Evolutionary conservation across 257 asterid species (phyloP), one percentile per base, ranked within the genome.

Genomic region (Solanum peruvianum): DNA sequence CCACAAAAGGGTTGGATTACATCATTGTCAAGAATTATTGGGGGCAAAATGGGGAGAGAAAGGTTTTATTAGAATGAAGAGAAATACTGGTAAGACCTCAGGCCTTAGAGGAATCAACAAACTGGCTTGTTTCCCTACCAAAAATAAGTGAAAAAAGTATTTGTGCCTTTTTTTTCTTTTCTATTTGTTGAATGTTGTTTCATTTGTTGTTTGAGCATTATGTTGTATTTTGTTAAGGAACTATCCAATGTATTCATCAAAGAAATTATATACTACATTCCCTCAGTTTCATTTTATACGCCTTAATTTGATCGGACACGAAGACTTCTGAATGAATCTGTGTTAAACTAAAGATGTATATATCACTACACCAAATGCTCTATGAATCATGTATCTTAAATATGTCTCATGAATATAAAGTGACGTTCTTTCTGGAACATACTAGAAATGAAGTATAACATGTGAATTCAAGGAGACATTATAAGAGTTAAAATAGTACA

Each of bases 31-130:
- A 92, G 92, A 94, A 94, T 35, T 94, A 96, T 8, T 94, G 98
- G 98, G 96, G 8, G 84, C 91, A 3, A 91, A 88, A 82, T 94
- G 96, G 95, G 96, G 96, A 29, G 97, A 94, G 77, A 91, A 92
- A 35, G 95, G 95, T n/a, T 93, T 83, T 82, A 92, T 94, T 23
- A 93, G 94, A 91, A 93, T 94, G 93, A 93, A 91, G 91, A 90
- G 95, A 82, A 91, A 88, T 86, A 91, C 87, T 3, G 94, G 93
- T 5, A 92, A 91, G 85, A 88, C 93, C 33, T 89, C 87, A 41
- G 96, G 97, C 6, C 66, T 88, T 42, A 92, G 97, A 86, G 96
- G 97, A 27, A 91, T 94, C 89, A 87, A 93, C 89, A 91, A 87
- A 83, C 87, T 90, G 94, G 96, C 94, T 84, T 94, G 96, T 75